Percentiles rank a stretch among this genome's conserved stretches.
These are phyloP conservation scores for Plantago coronopus DNA, from an alignment of 305 asterid species.

Conservation along the genomic window DNA sequence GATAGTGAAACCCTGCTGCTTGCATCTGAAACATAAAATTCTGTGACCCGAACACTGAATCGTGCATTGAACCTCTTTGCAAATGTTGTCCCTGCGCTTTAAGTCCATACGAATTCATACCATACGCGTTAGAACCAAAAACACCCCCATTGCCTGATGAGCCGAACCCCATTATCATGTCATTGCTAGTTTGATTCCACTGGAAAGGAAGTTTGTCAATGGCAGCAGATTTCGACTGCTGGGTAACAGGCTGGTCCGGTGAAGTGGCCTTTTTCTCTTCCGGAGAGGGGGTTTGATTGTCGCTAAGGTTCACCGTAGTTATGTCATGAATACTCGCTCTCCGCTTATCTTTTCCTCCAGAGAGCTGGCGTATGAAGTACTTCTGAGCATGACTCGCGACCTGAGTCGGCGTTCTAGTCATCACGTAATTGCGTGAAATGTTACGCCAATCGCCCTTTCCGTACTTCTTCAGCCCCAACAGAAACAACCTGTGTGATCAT, in stretches of 20 bases:
- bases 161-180: slow-evolving; percentile 40
- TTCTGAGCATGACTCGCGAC: slow-evolving; percentile 97
- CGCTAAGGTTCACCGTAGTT: slow-evolving; percentile 66
- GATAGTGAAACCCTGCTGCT: slow-evolving; percentile 52
- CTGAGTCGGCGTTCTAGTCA: slow-evolving; percentile 84
- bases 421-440: slow-evolving; percentile 73
- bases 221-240: slow-evolving; percentile 25
- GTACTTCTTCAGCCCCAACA: slow-evolving; percentile 85
- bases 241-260: slow-evolving; percentile 29
- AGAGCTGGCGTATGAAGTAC: slow-evolving; percentile 81
- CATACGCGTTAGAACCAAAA: slow-evolving; percentile 38
- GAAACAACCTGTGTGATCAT: slow-evolving; percentile 49
- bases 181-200: slow-evolving; percentile 47
- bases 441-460: slow-evolving; percentile 98
- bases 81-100: slow-evolving; percentile 40
- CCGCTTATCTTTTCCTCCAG: slow-evolving; percentile 88
- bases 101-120: slow-evolving; percentile 37
- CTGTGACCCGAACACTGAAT: slow-evolving; percentile 54
- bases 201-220: slow-evolving; percentile 47
- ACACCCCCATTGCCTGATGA: slow-evolving; percentile 37
- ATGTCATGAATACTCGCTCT: slow-evolving; percentile 97
- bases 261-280: slow-evolving; percentile 43
- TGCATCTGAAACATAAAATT: slow-evolving; percentile 68
- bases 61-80: slow-evolving; percentile 46
- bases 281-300: slow-evolving; percentile 46